phyloP scores from a whole-genome alignment of 2,329 filamentous ascomycete species.

The Colletotrichum falcatum region DNA sequence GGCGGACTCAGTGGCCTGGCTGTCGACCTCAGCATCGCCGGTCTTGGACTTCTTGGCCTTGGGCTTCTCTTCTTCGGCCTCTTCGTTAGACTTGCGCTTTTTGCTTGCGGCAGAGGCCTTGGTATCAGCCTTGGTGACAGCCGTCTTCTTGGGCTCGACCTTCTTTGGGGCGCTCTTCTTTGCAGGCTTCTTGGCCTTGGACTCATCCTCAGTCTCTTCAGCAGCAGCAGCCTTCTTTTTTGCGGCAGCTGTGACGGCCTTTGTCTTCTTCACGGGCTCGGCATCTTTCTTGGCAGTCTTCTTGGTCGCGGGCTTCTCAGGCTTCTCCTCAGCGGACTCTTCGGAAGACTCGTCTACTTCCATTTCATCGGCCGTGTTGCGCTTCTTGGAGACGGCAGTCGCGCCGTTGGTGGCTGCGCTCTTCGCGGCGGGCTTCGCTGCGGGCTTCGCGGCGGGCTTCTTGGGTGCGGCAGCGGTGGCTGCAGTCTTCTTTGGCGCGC shows the following conservation, averaged over 20 bases:
- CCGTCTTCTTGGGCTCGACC: conserved; percentile 52
- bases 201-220: conserved; percentile 47
- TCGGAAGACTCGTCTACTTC: conserved; percentile 15
- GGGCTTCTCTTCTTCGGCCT: conserved; percentile 41
- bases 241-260: conserved; percentile 31
- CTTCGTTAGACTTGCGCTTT: conserved; percentile 41
- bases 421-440: conserved; percentile 43
- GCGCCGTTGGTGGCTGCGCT: conserved; percentile 46
- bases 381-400: conserved; percentile 41
- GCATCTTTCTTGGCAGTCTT: conserved; percentile 51
- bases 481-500: conserved; percentile 44
- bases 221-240: conserved; percentile 62
- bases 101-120: conserved; percentile 40
- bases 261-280: conserved; percentile 40
- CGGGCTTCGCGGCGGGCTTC: conserved; percentile 46
- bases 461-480: conserved; percentile 44
- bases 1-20: conserved; percentile 38
- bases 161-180: conserved; percentile 48
- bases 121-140: conserved; percentile 58
- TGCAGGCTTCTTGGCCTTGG: conserved; percentile 56
- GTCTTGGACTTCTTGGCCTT: conserved; percentile 43
- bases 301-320: conserved; percentile 16
- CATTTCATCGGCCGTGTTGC: conserved; percentile 31
- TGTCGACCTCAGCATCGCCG: conserved; percentile 33
- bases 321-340: conserved; percentile 18